Conservation (phyloP, 495 filamentous ascomycete genomes). For the Aspergillus sparsus region DNA sequence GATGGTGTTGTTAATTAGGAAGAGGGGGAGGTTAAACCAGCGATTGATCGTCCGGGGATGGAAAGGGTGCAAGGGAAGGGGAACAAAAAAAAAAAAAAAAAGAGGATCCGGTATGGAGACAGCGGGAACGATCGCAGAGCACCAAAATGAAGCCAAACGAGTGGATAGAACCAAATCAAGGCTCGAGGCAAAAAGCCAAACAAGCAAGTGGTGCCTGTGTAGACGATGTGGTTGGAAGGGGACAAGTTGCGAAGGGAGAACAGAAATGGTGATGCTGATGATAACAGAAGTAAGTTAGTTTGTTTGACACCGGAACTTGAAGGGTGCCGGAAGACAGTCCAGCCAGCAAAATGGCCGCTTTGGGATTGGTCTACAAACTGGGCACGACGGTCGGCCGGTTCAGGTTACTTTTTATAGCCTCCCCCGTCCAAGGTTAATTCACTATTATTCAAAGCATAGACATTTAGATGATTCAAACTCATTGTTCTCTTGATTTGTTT, state of each 20-base stretch:
- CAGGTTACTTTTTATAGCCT: constrained; percentile 22
- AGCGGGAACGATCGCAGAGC: constrained; percentile 12
- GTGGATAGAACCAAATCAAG: constrained; percentile 20
- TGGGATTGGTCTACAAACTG: constrained; percentile 10
- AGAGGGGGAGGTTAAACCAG: constrained; percentile 9
- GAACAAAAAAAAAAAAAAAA: constrained; percentile 14
- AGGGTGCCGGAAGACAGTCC: constrained; percentile 18
- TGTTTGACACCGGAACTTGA: constrained; percentile 19
- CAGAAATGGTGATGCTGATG: neutral
- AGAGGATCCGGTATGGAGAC: constrained; percentile 15
- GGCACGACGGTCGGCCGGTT: too few relatives aligned
- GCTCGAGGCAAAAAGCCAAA: constrained; percentile 15
- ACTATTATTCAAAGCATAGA: neutral
- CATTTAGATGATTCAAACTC: too few relatives aligned
- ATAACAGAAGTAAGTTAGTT: constrained; percentile 6
- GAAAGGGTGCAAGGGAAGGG: neutral
- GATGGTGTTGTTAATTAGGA: constrained; percentile 7
- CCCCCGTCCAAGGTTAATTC: neutral
- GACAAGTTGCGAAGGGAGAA: neutral
- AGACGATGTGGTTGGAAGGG: constrained; percentile 2
- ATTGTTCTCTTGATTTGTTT: too few relatives aligned
- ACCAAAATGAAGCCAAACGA: constrained; percentile 22
- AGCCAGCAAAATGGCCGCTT: constrained; percentile 22
- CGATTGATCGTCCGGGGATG: constrained; percentile 10
- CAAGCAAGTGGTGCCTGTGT: constrained; percentile 2